Evolutionary conservation across 768 basidiomycete genomes (phyloP).

Genomic region (Pleurotus ostreatus): DNA sequence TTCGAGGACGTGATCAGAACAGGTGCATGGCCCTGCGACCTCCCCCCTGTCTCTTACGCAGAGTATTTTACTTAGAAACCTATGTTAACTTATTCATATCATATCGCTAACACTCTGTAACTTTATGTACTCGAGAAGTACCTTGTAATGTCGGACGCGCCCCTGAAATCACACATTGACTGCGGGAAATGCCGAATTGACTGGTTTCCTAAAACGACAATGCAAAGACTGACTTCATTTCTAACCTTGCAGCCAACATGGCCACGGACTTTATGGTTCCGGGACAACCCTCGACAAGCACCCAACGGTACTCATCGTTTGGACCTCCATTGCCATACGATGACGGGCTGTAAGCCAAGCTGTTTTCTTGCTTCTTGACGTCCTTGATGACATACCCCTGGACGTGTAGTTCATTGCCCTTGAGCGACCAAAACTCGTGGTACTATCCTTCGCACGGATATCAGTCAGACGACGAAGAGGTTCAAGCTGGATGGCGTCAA

Average conservation of each 20-base stretch:
- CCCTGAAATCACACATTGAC: neutral
- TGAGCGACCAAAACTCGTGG: slow-evolving; percentile 76
- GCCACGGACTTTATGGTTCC: slow-evolving; percentile 1
- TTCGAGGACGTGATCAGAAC: slow-evolving; percentile 42
- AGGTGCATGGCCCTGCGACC: slow-evolving; percentile 50
- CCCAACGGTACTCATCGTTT: neutral
- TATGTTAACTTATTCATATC: neutral
- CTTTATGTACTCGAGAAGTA: no score
- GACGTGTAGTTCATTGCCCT: slow-evolving; percentile 28
- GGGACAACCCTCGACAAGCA: slow-evolving; percentile 9
- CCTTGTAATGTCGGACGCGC: neutral
- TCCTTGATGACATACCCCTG: neutral
- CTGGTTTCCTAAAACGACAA: neutral
- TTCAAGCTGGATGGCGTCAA: slow-evolving; percentile 38
- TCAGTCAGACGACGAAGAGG: slow-evolving; percentile 59
- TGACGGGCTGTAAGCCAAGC: neutral
- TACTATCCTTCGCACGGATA: slow-evolving; percentile 81
- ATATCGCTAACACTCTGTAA: neutral
- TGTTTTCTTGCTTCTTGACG: neutral
- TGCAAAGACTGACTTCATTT: neutral
- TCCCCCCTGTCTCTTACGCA: slow-evolving; percentile 30
- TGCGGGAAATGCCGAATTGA: slow-evolving; percentile 5
- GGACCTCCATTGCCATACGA: neutral
- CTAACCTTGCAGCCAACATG: neutral
- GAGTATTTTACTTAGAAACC: slow-evolving; percentile 26